Evolutionary conservation across 1,284 basidiomycete genomes (phyloP).

Genomic region (Entoloma clypeatum): DNA sequence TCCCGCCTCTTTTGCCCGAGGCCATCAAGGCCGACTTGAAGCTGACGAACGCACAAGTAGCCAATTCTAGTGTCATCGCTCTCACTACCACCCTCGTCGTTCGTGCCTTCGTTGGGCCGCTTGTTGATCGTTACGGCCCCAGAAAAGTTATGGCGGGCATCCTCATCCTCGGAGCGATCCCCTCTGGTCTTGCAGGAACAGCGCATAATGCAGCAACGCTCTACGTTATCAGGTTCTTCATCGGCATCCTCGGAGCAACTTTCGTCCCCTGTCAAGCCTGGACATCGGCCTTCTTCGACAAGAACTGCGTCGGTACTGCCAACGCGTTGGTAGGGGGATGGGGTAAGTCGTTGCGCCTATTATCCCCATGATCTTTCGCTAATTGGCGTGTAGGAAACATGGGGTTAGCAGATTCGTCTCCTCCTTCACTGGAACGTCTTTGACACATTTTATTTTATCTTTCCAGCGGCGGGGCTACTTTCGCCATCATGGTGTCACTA

Average conservation of each 20-base stretch:
- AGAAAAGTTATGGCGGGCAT: slow-evolving; percentile 59
- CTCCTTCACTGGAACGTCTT: neutral
- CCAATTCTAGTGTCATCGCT: slow-evolving; percentile 59
- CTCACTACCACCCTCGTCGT: slow-evolving; percentile 53
- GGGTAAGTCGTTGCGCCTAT: slow-evolving; percentile 37
- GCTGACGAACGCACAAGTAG: slow-evolving; percentile 35
- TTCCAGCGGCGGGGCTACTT: slow-evolving; percentile 45
- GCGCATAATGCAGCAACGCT: slow-evolving; percentile 42
- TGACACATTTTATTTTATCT: neutral
- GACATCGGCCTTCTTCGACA: slow-evolving; percentile 62
- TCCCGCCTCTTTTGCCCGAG: slow-evolving; percentile 58
- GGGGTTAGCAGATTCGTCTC: slow-evolving; percentile 16
- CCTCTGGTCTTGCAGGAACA: slow-evolving; percentile 59
- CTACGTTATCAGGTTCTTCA: slow-evolving; percentile 51
- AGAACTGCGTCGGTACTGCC: slow-evolving; percentile 52
- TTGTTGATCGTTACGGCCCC: slow-evolving; percentile 58
- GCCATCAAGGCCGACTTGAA: slow-evolving; percentile 56
- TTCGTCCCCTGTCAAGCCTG: slow-evolving; percentile 59
- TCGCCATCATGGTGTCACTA: slow-evolving; percentile 57
- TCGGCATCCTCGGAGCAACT: slow-evolving; percentile 55
- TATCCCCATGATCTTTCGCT: neutral
- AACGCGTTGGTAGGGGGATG: slow-evolving; percentile 52
- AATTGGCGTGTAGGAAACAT: slow-evolving; percentile 19
- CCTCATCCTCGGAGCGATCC: slow-evolving; percentile 58
- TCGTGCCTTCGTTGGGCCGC: slow-evolving; percentile 51